These are phyloP conservation scores for Leishmania tropica DNA, from an alignment of 208 protist species.

Conservation along the genomic window DNA sequence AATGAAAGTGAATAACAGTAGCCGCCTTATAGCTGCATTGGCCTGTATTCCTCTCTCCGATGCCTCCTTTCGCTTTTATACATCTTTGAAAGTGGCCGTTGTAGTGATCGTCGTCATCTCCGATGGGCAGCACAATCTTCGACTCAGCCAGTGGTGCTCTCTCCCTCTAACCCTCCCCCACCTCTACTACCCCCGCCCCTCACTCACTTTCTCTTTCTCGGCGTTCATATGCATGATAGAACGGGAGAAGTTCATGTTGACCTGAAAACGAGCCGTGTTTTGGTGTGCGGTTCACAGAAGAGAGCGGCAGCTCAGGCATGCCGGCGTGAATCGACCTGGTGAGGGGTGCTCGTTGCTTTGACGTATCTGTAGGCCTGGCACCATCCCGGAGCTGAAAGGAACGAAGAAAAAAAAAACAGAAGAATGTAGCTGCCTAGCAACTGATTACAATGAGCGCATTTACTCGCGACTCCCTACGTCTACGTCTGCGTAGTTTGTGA, in stretches of 20 bases:
- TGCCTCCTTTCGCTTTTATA: background rate
- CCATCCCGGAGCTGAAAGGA: background rate
- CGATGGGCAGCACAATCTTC: background rate
- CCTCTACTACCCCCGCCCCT: background rate
- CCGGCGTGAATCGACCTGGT: background rate
- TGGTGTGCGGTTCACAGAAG: background rate
- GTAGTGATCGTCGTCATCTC: background rate
- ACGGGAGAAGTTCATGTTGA: background rate
- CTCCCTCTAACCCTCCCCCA: background rate
- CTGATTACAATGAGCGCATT: background rate
- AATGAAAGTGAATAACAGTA: background rate
- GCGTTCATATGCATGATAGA: background rate
- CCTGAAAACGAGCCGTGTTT: background rate
- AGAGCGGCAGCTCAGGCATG: background rate
- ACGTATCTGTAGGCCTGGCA: background rate
- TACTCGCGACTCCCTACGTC: background rate
- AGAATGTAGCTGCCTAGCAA: background rate
- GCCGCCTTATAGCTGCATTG: background rate
- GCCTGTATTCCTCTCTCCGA: background rate
- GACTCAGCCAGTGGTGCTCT: background rate
- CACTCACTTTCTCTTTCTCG: background rate
- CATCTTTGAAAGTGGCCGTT: background rate
- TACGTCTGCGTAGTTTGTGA: background rate
- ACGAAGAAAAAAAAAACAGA: background rate
- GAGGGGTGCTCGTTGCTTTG: background rate